A percentile compares a stretch with the other conserved stretches of the same genome.
phyloP scores from a whole-genome alignment of 1,139 yeast species.

The Kodamaea derodonti region DNA sequence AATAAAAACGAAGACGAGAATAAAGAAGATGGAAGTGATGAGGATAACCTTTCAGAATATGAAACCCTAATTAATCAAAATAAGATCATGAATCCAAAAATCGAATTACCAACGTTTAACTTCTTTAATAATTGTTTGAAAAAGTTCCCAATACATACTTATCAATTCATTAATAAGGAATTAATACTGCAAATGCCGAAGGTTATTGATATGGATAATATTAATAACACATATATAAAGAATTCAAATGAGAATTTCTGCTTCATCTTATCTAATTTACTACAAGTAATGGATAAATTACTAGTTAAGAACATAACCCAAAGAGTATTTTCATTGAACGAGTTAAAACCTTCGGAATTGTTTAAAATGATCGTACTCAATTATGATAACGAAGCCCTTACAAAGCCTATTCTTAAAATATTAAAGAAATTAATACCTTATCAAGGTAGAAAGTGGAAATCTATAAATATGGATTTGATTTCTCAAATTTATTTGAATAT shows the following conservation, averaged over 20 bases:
- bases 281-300: constrained; percentile 41
- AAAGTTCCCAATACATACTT: constrained; percentile 14
- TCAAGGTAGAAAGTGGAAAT: constrained; percentile 93
- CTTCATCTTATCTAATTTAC: constrained; percentile 40
- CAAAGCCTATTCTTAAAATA: constrained; percentile 66
- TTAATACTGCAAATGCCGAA: constrained; percentile 26
- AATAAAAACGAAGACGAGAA: constrained; percentile 6
- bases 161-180: constrained; percentile 28
- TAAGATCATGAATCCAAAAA: constrained; percentile 43
- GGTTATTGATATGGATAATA: constrained; percentile 24
- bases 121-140: constrained; percentile 44
- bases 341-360: constrained; percentile 51
- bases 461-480: constrained; percentile 88
- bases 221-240: constrained; percentile 26
- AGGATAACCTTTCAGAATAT: constrained; percentile 26
- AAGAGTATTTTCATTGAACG: constrained; percentile 52
- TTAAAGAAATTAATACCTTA: constrained; percentile 82
- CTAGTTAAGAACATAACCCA: constrained; percentile 48
- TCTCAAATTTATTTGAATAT: constrained; percentile 81
- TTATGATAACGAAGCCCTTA: constrained; percentile 59
- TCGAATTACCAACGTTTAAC: constrained; percentile 34
- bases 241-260: constrained; percentile 43
- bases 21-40: constrained; percentile 3
- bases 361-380: constrained; percentile 42
- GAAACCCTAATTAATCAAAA: constrained; percentile 36